phyloP scores from a whole-genome alignment of 805 yeast species.

The Candida pseudoglaebosa region DNA sequence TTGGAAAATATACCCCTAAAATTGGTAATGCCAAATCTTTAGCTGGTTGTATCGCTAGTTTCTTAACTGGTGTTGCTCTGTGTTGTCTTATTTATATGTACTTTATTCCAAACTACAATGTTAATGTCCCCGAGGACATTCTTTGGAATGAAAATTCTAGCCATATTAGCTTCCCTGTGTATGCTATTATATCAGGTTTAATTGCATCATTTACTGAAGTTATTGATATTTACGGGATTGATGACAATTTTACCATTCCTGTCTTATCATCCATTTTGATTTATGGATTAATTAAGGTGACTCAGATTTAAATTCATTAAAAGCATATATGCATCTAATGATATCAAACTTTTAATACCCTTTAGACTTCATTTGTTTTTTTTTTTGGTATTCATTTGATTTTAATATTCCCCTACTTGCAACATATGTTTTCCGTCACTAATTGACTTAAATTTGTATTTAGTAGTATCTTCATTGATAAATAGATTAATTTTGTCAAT shows the following conservation, averaged over 20 bases:
- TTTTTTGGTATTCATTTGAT: too few species aligned
- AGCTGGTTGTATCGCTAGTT: constrained; percentile 90
- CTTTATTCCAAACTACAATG: constrained; percentile 61
- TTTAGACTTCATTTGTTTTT: too few species aligned
- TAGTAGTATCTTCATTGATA: not conserved
- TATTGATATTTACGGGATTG: constrained; percentile 69
- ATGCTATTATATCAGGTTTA: constrained; percentile 66
- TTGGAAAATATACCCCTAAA: constrained; percentile 79
- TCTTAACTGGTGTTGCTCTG: constrained; percentile 62
- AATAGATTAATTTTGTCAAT: too few species aligned
- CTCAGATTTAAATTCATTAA: not conserved
- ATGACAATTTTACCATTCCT: constrained; percentile 94
- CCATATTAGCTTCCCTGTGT: constrained; percentile 45
- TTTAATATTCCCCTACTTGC: too few species aligned
- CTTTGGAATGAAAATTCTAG: constrained; percentile 66
- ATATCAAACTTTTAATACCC: not conserved
- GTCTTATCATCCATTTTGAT: constrained; percentile 72
- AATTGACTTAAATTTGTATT: constrained; percentile 1
- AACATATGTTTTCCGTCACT: too few species aligned
- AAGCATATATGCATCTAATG: not conserved
- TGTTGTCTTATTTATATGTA: constrained; percentile 68
- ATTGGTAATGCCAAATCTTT: constrained; percentile 71
- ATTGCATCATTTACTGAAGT: constrained; percentile 88
- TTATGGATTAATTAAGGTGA: constrained; percentile 36
- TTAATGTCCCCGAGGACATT: constrained; percentile 54